Evolutionary conservation across 1,284 basidiomycete genomes (phyloP).

Genomic region (Trichosporon asahii): DNA sequence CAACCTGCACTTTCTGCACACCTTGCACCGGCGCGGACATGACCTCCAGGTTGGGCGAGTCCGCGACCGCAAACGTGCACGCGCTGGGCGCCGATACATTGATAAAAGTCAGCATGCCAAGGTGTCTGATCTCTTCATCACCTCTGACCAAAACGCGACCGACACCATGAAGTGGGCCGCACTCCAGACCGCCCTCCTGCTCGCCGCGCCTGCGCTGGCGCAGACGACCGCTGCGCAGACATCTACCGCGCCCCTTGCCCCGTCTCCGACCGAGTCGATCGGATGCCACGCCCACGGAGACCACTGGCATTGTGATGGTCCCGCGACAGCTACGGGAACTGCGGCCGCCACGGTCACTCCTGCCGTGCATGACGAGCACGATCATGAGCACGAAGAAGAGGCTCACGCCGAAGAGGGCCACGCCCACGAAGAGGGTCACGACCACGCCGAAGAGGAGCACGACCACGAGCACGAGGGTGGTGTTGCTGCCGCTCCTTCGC

Average conservation of each 20-base stretch:
- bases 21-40: not conserved
- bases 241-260: conserved; percentile 10
- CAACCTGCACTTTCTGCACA: not conserved
- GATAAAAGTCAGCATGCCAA: not conserved
- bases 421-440: not conserved
- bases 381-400: not conserved
- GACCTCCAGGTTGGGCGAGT: not conserved
- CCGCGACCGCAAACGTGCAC: not conserved
- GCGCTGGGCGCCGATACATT: not conserved
- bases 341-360: not conserved
- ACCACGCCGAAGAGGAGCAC: not conserved
- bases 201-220: conserved; percentile 16
- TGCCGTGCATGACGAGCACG: not conserved
- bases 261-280: conserved; percentile 29
- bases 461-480: not conserved
- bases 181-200: not conserved
- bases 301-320: conserved; percentile 35
- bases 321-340: conserved; percentile 21
- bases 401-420: not conserved
- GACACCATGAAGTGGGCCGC: not conserved
- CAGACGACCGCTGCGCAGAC: conserved; percentile 4
- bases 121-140: not conserved
- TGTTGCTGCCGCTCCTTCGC: not conserved
- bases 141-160: not conserved
- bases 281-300: conserved; percentile 31